phyloP scores from a whole-genome alignment of 371 early-diverging fungal genomes.

The Smittium culicis region DNA sequence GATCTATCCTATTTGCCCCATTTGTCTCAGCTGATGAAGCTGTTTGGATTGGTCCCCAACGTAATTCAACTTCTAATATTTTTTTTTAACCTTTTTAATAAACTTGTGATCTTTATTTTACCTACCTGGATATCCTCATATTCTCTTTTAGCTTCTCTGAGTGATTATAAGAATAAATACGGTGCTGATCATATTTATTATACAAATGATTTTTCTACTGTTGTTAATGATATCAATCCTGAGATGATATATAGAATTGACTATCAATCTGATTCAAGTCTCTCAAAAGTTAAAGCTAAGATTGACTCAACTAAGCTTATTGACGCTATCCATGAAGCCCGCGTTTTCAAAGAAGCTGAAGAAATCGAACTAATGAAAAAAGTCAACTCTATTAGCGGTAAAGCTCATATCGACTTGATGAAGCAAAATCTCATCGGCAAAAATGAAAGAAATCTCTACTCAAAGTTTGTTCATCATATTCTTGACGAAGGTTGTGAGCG shows the following conservation, averaged over 20 bases:
- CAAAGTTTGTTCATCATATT: constrained; percentile 59
- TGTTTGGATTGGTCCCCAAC: constrained; percentile 71
- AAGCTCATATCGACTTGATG: constrained; percentile 68
- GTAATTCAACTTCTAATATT: constrained; percentile 5
- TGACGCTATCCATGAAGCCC: constrained; percentile 52
- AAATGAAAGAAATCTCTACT: constrained; percentile 57
- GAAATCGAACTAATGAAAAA: constrained; percentile 62
- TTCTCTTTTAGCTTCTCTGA: constrained; percentile 20
- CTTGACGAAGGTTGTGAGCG: constrained; percentile 50
- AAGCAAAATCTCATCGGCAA: constrained; percentile 40
- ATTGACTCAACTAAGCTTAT: constrained; percentile 15
- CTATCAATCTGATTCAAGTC: constrained; percentile 20
- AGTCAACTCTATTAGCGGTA: constrained; percentile 58
- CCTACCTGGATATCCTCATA: neutral
- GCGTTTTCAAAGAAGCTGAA: constrained; percentile 58
- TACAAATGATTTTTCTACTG: constrained; percentile 29
- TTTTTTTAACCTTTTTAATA: too few species aligned
- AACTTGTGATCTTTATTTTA: too few species aligned
- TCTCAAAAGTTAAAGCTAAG: constrained; percentile 24
- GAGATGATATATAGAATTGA: constrained; percentile 30
- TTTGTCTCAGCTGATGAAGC: constrained; percentile 53
- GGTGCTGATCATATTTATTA: constrained; percentile 50
- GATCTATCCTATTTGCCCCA: constrained; percentile 51
- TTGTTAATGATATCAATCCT: constrained; percentile 29
- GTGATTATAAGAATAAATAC: constrained; percentile 36